Percentiles rank a stretch among this genome's conserved stretches.
Evolutionary conservation across 768 basidiomycete species (phyloP).

Genomic region (Paxillus involutus): DNA sequence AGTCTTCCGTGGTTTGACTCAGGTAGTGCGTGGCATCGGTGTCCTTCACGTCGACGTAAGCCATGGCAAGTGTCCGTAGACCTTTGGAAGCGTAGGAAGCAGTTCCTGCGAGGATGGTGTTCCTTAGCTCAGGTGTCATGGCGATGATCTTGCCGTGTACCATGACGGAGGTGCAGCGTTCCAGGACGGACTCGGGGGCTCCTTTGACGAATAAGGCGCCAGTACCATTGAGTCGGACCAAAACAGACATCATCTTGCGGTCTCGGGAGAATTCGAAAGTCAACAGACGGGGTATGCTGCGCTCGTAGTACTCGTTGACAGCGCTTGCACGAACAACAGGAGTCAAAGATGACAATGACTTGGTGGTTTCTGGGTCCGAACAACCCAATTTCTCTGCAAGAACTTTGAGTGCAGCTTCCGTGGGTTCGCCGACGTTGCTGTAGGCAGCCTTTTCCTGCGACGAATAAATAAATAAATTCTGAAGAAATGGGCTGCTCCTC

Average conservation of each 20-base stretch:
- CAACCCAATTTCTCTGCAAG: conserved; percentile 93
- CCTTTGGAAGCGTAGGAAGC: conserved; percentile 76
- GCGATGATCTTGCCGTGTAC: conserved; percentile 64
- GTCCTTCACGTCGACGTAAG: conserved; percentile 78
- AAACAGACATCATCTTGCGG: conserved; percentile 99
- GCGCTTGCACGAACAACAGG: conserved; percentile 71
- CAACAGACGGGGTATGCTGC: conserved; percentile 71
- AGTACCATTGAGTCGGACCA: conserved; percentile 64
- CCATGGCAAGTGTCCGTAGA: conserved; percentile 88
- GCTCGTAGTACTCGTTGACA: conserved; percentile 82
- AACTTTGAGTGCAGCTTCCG: conserved; percentile 94
- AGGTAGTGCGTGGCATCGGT: conserved; percentile 80
- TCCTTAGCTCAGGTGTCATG: conserved; percentile 61
- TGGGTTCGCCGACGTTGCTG: conserved; percentile 90
- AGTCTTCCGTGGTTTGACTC: conserved; percentile 76
- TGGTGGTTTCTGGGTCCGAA: conserved; percentile 53
- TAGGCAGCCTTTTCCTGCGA: conserved; percentile 77
- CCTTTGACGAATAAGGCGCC: conserved; percentile 94
- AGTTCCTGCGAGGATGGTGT: conserved; percentile 61
- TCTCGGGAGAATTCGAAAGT: conserved; percentile 99
- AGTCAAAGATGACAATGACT: conserved; percentile 56
- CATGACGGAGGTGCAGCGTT: conserved; percentile 77
- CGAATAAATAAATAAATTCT: neutral
- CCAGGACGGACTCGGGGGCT: conserved; percentile 93
- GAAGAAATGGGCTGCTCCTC: conserved; percentile 24